These are phyloP conservation scores for Biscogniauxia sp. DNA, from an alignment of 2,329 filamentous ascomycete genomes.

Conservation along the genomic window DNA sequence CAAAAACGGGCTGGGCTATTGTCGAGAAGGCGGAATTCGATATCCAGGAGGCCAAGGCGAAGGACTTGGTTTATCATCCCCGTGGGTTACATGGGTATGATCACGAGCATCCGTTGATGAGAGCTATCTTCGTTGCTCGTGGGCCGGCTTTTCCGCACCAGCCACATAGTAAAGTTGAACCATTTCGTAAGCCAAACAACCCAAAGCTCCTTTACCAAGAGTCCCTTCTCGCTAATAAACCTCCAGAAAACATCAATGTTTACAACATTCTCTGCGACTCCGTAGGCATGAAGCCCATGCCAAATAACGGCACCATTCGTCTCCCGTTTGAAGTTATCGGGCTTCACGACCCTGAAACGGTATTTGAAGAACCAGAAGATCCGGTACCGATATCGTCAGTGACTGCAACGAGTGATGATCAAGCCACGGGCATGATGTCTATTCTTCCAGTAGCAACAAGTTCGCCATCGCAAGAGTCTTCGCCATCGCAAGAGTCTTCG, in stretches of 20 bases:
- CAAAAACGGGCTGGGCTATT: slow-evolving; percentile 89
- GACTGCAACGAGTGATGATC: neutral
- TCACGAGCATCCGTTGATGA: slow-evolving; percentile 90
- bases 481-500: neutral
- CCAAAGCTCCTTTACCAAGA: neutral
- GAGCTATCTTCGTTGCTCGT: slow-evolving; percentile 88
- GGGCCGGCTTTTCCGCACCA: slow-evolving; percentile 89
- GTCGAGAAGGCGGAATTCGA: slow-evolving; percentile 79
- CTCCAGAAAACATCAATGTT: slow-evolving; percentile 82
- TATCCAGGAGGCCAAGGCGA: slow-evolving; percentile 62
- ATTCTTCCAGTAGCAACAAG: slow-evolving; percentile 16
- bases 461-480: neutral
- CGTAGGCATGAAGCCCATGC: slow-evolving; percentile 66
- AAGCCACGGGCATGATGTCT: slow-evolving; percentile 16
- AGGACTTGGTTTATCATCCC: slow-evolving; percentile 70
- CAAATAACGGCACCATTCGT: slow-evolving; percentile 85
- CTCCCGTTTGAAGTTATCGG: slow-evolving; percentile 66
- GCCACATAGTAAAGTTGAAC: slow-evolving; percentile 73
- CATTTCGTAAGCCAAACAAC: slow-evolving; percentile 68
- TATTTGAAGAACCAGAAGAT: slow-evolving; percentile 26
- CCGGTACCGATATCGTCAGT: slow-evolving; percentile 18
- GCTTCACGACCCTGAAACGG: slow-evolving; percentile 48
- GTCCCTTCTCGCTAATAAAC: slow-evolving; percentile 23
- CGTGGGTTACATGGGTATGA: slow-evolving; percentile 92
- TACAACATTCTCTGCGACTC: slow-evolving; percentile 95